Conservation (phyloP, 2,329 filamentous ascomycete genomes). For the Chrysoporthe cubensis region DNA sequence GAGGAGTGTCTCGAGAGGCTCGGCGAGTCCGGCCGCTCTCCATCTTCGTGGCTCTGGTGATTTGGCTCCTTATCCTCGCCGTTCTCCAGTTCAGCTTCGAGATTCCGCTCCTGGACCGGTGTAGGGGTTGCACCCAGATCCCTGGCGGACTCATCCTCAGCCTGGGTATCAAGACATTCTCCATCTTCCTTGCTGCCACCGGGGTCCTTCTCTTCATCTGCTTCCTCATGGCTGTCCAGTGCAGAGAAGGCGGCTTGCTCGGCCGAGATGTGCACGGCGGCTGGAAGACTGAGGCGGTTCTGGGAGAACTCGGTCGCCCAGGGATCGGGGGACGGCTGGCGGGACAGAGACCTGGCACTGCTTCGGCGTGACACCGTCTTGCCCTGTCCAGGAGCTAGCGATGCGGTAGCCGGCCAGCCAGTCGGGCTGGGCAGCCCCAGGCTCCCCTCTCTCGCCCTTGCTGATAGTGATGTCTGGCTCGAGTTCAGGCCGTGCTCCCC, state of each 20-base stretch:
- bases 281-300: conserved; percentile 21
- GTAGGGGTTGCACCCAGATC: neutral
- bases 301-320: conserved; percentile 44
- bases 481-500: conserved; percentile 29
- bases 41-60: neutral
- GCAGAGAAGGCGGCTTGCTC: conserved; percentile 27
- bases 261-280: conserved; percentile 22
- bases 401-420: conserved; percentile 46
- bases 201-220: conserved; percentile 14
- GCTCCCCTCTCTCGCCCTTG: conserved; percentile 38
- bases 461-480: conserved; percentile 35
- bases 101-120: neutral
- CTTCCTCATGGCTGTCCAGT: conserved; percentile 25
- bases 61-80: neutral
- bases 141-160: neutral
- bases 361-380: conserved; percentile 29
- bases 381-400: conserved; percentile 39
- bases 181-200: conserved; percentile 5
- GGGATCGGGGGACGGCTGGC: conserved; percentile 47
- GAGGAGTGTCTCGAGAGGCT: conserved; percentile 26
- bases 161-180: neutral
- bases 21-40: conserved; percentile 14
- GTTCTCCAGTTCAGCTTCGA: neutral
- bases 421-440: conserved; percentile 41
- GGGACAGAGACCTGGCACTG: conserved; percentile 29